These are phyloP conservation scores for Mollisia scopiformis DNA, from an alignment of 2,329 filamentous ascomycete genomes.

Conservation along the genomic window DNA sequence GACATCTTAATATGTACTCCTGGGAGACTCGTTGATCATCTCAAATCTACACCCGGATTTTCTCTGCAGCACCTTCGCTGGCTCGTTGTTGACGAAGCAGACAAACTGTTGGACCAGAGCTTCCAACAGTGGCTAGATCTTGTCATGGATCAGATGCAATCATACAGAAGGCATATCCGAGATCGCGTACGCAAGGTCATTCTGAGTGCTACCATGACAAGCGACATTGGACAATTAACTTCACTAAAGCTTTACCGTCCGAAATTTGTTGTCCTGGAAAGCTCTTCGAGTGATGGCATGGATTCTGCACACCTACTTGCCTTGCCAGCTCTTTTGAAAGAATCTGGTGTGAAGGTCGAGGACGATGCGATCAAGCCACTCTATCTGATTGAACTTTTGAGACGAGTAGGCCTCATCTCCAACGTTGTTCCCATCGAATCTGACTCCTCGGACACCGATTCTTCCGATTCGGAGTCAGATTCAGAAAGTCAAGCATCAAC, in stretches of 20 bases:
- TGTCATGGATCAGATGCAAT: slow-evolving; percentile 63
- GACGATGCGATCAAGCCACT: slow-evolving; percentile 77
- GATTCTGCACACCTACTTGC: slow-evolving; percentile 45
- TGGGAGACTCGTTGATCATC: slow-evolving; percentile 88
- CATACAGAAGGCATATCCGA: slow-evolving; percentile 12
- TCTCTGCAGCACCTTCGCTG: slow-evolving; percentile 77
- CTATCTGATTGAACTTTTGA: slow-evolving; percentile 79
- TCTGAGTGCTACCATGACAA: slow-evolving; percentile 89
- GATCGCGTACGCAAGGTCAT: slow-evolving; percentile 74
- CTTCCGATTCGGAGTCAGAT: slow-evolving; percentile 24
- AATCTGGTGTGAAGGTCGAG: slow-evolving; percentile 69
- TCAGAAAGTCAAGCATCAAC: slow-evolving; percentile 3
- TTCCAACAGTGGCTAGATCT: slow-evolving; percentile 88
- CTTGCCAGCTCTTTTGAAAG: slow-evolving; percentile 65
- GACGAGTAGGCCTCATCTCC: slow-evolving; percentile 51
- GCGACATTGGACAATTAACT: slow-evolving; percentile 78
- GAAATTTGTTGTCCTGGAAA: slow-evolving; percentile 75
- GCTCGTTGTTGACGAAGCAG: slow-evolving; percentile 92
- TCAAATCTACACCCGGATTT: slow-evolving; percentile 83
- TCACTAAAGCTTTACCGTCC: slow-evolving; percentile 75
- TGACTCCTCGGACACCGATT: slow-evolving; percentile 31
- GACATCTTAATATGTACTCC: slow-evolving; percentile 92
- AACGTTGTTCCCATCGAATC: slow-evolving; percentile 35
- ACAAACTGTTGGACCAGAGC: slow-evolving; percentile 86
- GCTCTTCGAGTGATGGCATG: slow-evolving; percentile 32